Base-by-base conservation (phyloP, 225 moss, liverwort and hornwort genomes). In the Thuidium tamariscinum region DNA sequence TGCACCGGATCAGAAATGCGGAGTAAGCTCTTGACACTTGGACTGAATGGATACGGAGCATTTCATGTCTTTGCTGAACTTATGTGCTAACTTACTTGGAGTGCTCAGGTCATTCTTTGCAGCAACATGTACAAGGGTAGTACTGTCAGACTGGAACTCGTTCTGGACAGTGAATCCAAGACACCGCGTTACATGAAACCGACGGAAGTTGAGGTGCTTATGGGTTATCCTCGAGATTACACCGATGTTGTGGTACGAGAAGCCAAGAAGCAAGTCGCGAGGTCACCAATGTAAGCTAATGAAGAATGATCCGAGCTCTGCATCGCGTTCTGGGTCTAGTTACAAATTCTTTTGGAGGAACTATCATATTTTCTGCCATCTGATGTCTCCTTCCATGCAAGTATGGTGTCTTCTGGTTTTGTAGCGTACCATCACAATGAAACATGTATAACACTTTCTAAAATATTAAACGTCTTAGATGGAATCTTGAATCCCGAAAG, bases 151-250 rank as follows among this genome's bases (percentile, higher is more conserved):
- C 77, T 97, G 86, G 97, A 95, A 85, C 89, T 94, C 54, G 97
- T 99, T 74, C 91, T 99, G 87, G 84, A 84, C 92, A 97, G 80
- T 85, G 87, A 76, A 23, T 90, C 95, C 82, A 93, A 95, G 63
- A 68, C 44, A 59, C 80, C 96, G 52, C 96, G 97, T 14, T 96
- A 95, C 44, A 91, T 99, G 80, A 97, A 84, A 84, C 84, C 83
- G 70, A 92, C 90, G 23, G 99, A 99, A 88, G 84, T 96, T 68
- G 99, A 99, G 86, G 87, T 84, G 89, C 93, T 94, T 39, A 89
- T 99, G 95, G 99, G 97, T 36, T 99, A 96, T 87, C 99, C 99
- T 60, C 88, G 88, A 87, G 87, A 95, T 57, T 95, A 99, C 89
- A 96, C 99, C 30, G 89, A 91, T 56, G 82, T 92, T 70, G 67